Base-by-base conservation (phyloP, 371 early-diverging fungal genomes). In the Sporodiniella umbellata region DNA sequence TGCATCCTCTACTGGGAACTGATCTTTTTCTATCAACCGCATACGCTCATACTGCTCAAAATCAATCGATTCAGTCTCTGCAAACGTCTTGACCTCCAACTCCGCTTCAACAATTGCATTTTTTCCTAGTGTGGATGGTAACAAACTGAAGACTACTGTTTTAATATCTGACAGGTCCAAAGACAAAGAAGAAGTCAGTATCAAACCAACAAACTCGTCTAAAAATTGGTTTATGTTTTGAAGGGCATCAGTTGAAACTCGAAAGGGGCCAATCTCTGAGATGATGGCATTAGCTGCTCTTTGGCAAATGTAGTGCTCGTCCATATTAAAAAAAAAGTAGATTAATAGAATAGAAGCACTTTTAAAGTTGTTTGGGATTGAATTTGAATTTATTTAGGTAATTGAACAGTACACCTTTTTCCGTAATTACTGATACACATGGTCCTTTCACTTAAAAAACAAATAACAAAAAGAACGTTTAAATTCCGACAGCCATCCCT, bases 261-360 rank as follows among this genome's bases (percentile, higher is more conserved):
- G 72, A 54, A 76, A 84, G 15, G 82, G 75, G 0, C 81, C 82
- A 54, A 80, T 69, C 45, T 81, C 83, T 7, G 81, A 72, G 62
- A 84, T 70, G 67, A 84, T 84, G 62, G 85, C 83, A 60, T 84
- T 84, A 2, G 85, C 85, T 51, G 83, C 81, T 54, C 77, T 69
- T 62, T 78, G 75, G 51, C 83, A 82, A 56, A 84, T 79, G 56
- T 84, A 84, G 40, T 73, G 80, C 60, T 75, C 77, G 61, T 79
- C 80, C n/a, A 35, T 35, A 28, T 52, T 45, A 49, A 54, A 50
- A 2, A 10, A 12, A 23, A 31, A 43, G 33, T 11, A 22, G 14
- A n/a, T 11, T 47, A n/a, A n/a, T 37, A n/a, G 15, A 6, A 37
- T 37, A n/a, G 11, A 37, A n/a, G 14, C 12, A 47, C 26, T 14